These are phyloP conservation scores for Margaritispora aquatica DNA, from an alignment of 495 filamentous ascomycete species.

Conservation along the genomic window DNA sequence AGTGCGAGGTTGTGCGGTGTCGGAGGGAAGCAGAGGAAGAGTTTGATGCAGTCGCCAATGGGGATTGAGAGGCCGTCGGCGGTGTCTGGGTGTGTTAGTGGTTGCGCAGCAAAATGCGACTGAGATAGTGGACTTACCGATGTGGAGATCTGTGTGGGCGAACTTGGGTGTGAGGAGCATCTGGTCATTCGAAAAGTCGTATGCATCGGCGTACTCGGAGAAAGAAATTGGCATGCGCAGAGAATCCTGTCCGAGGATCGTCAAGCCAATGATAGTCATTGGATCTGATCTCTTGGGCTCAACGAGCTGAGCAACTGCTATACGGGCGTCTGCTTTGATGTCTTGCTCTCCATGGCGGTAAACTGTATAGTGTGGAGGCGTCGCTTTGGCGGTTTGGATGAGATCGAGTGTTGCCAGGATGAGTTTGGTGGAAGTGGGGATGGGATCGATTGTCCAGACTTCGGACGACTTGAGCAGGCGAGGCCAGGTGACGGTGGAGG, in stretches of 20 bases:
- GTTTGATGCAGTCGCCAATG: constrained; percentile 18
- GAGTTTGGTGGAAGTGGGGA: background rate
- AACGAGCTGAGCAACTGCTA: background rate
- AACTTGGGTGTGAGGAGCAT: constrained; percentile 19
- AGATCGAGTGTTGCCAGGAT: background rate
- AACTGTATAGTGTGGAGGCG: background rate
- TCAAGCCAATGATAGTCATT: background rate
- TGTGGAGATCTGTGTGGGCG: constrained; percentile 21
- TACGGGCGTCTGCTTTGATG: background rate
- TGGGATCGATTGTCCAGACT: background rate
- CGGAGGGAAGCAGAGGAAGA: constrained; percentile 19
- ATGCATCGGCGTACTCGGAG: constrained; percentile 10
- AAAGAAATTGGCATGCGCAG: constrained; percentile 10
- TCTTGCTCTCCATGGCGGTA: background rate
- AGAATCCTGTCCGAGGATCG: background rate
- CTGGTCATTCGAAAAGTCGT: constrained; percentile 11
- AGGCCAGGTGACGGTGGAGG: background rate
- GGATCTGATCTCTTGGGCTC: background rate
- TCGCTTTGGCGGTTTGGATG: background rate
- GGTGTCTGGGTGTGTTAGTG: constrained; percentile 1
- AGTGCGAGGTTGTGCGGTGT: constrained; percentile 12
- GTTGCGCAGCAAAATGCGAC: no score
- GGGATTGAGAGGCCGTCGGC: constrained; percentile 17
- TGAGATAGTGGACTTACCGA: background rate
- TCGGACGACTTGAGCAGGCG: background rate